Percentiles rank a stretch among this genome's conserved stretches.
Conservation (phyloP, 1,284 basidiomycete species). For the Inonotus obliquus region DNA sequence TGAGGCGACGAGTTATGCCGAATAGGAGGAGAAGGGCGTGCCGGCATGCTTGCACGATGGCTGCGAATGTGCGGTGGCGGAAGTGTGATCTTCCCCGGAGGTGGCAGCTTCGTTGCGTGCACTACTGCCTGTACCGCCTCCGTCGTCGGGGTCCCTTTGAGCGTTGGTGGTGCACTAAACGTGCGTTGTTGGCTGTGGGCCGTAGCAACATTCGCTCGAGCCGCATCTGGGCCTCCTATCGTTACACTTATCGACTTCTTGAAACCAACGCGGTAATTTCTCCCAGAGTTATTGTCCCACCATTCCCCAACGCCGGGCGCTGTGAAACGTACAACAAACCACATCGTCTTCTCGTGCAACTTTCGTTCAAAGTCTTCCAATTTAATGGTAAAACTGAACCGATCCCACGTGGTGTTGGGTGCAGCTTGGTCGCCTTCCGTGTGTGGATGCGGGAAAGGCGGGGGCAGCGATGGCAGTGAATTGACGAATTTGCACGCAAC, state of each 20-base stretch:
- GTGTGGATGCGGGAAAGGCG: conserved; percentile 32
- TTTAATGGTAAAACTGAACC: conserved; percentile 59
- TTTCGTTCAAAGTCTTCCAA: conserved; percentile 71
- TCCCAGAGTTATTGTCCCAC: conserved; percentile 89
- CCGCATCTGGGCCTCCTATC: too few relatives aligned
- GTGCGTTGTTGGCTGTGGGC: conserved; percentile 30
- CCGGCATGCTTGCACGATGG: conserved; percentile 8
- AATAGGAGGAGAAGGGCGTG: conserved; percentile 3
- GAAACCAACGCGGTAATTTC: conserved; percentile 76
- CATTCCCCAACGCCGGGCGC: conserved; percentile 49
- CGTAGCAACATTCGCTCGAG: conserved; percentile 4
- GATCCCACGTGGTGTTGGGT: conserved; percentile 40
- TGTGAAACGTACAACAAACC: conserved; percentile 60
- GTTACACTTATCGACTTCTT: conserved; percentile 24
- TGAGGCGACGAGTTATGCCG: conserved; percentile 14
- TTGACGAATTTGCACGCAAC: conserved; percentile 66
- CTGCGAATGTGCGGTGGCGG: conserved; percentile 7
- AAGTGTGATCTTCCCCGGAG: conserved; percentile 10
- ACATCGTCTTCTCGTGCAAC: conserved; percentile 61
- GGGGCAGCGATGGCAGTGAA: conserved; percentile 43
- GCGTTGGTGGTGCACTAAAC: conserved; percentile 33
- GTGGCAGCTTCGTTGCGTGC: conserved; percentile 12
- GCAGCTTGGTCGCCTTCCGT: conserved; percentile 32
- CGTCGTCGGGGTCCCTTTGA: conserved; percentile 32
- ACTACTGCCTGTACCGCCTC: conserved; percentile 15